These are phyloP conservation scores for Scopulariopsis brevicaulis DNA, from an alignment of 2,329 filamentous ascomycete genomes.

Conservation along the genomic window DNA sequence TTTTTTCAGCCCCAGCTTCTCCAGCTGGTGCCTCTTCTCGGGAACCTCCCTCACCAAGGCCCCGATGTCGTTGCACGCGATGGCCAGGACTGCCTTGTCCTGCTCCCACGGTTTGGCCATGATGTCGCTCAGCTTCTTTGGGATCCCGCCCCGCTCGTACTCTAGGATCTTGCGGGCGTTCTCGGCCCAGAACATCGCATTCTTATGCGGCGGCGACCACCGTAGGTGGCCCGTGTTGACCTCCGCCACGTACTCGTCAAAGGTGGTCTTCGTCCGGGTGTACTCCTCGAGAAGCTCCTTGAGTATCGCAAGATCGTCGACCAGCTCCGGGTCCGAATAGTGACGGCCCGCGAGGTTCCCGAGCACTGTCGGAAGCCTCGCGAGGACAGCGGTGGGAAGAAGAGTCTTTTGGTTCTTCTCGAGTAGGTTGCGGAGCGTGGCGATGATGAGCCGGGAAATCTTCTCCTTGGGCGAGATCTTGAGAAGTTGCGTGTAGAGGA, in stretches of 20 bases:
- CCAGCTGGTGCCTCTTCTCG: constrained; percentile 67
- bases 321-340: constrained; percentile 51
- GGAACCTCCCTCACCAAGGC: constrained; percentile 80
- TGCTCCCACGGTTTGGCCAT: constrained; percentile 63
- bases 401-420: constrained; percentile 55
- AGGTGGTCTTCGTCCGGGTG: constrained; percentile 60
- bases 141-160: constrained; percentile 66
- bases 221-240: constrained; percentile 76
- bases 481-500: constrained; percentile 85
- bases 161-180: constrained; percentile 83
- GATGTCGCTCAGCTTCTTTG: constrained; percentile 76
- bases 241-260: constrained; percentile 85
- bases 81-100: constrained; percentile 80
- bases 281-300: constrained; percentile 56
- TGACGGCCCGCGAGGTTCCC: constrained; percentile 52
- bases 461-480: constrained; percentile 95
- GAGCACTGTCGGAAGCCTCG: constrained; percentile 61
- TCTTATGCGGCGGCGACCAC: constrained; percentile 87
- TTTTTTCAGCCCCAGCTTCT: constrained; percentile 75
- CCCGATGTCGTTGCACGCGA: constrained; percentile 90
- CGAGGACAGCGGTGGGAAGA: constrained; percentile 77
- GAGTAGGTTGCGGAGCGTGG: constrained; percentile 81
- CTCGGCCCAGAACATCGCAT: constrained; percentile 79
- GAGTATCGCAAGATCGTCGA: constrained; percentile 49
- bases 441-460: constrained; percentile 82